phyloP scores from a whole-genome alignment of 2,329 filamentous ascomycete species.

The Trichoderma asperellum region DNA sequence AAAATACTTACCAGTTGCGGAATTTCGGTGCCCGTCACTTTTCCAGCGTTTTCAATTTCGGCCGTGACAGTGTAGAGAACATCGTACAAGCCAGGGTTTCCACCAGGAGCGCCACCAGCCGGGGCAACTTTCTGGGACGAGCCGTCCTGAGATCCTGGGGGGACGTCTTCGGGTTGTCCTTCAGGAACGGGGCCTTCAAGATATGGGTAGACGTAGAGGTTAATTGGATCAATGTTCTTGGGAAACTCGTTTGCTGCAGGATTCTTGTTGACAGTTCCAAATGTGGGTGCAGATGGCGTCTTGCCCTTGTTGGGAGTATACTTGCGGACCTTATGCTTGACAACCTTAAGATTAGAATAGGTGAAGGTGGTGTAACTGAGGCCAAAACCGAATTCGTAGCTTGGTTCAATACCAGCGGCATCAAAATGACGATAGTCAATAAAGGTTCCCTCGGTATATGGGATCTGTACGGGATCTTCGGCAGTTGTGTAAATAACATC shows the following conservation, averaged over 20 bases:
- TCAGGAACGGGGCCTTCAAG: conserved; percentile 7
- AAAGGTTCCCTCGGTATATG: not conserved
- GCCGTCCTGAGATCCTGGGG: not conserved
- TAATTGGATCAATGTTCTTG: conserved; percentile 5
- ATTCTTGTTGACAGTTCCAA: conserved; percentile 1
- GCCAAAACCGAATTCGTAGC: conserved; percentile 4
- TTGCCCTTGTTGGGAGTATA: conserved; percentile 8
- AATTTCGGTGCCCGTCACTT: conserved; percentile 8
- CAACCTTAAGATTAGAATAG: not conserved
- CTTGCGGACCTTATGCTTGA: conserved; percentile 6
- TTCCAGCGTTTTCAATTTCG: conserved; percentile 7
- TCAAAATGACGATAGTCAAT: conserved; percentile 12
- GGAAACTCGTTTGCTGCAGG: conserved; percentile 5
- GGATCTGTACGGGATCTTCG: not conserved
- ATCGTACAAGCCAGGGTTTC: conserved; percentile 5
- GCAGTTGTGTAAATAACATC: conserved; percentile 4
- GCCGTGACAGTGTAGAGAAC: conserved; percentile 6
- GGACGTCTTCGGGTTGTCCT: conserved; percentile 7
- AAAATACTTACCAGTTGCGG: not conserved
- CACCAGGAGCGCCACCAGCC: conserved; percentile 7
- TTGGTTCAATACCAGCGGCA: conserved; percentile 10
- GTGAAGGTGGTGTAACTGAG: conserved; percentile 6
- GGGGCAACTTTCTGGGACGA: conserved; percentile 6
- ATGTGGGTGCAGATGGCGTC: not conserved
- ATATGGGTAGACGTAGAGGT: conserved; percentile 13